A percentile compares a stretch with the other conserved stretches of the same genome.
These are phyloP conservation scores for Zygosaccharomyces siamensis DNA, from an alignment of 805 yeast species.

Conservation along the genomic window DNA sequence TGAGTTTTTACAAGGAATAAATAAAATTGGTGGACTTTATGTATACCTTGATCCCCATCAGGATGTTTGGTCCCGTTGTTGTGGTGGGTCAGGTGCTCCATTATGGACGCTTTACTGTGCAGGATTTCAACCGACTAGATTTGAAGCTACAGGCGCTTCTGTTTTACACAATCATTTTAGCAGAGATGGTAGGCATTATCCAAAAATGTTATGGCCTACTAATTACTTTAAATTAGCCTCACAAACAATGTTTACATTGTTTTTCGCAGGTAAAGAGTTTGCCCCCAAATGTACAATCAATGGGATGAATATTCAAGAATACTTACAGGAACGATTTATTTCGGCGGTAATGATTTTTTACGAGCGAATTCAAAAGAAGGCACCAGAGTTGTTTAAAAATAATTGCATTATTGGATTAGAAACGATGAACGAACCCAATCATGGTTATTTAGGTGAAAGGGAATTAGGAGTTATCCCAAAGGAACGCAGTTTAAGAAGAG, in stretches of 20 bases:
- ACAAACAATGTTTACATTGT: constrained; percentile 77
- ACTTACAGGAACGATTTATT: constrained; percentile 59
- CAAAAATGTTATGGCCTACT: constrained; percentile 91
- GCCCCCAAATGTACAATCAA: constrained; percentile 73
- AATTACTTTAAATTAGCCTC: constrained; percentile 74
- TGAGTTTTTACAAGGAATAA: constrained; percentile 52
- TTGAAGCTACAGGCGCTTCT: constrained; percentile 73
- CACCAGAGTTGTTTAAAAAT: constrained; percentile 43
- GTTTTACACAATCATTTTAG: constrained; percentile 58
- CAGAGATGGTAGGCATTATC: constrained; percentile 46
- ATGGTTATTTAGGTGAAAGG: constrained; percentile 63
- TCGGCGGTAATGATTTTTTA: constrained; percentile 49
- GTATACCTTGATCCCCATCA: constrained; percentile 88
- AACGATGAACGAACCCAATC: constrained; percentile 78
- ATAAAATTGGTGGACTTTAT: constrained; percentile 64
- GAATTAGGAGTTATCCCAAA: constrained; percentile 54
- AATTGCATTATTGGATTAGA: constrained; percentile 65
- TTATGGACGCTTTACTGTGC: constrained; percentile 89
- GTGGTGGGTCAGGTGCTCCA: constrained; percentile 94
- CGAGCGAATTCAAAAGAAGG: constrained; percentile 35
- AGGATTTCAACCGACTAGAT: constrained; percentile 75
- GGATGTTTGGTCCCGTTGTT: constrained; percentile 86
- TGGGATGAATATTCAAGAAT: constrained; percentile 73
- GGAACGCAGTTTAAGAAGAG: constrained; percentile 62
- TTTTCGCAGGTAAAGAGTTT: constrained; percentile 70